Percentiles rank a stretch among this genome's conserved stretches.
Conservation (phyloP, 139 green algal genomes). For the Chlamydomonas sp. region DNA sequence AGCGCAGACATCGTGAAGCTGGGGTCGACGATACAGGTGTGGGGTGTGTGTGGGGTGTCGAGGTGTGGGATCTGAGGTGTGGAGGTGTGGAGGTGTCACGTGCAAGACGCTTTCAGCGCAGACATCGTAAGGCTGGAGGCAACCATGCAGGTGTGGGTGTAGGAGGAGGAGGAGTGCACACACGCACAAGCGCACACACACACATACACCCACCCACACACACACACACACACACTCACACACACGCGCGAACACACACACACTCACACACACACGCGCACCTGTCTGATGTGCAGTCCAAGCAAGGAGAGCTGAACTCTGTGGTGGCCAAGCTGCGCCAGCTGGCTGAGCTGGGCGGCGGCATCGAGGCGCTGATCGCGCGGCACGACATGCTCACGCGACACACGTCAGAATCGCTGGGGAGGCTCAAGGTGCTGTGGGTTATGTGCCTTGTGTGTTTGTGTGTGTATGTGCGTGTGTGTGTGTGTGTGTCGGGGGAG, state of each 20-base stretch:
- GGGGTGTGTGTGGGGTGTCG: no score
- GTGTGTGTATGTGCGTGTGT: no score
- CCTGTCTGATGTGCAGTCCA: background rate
- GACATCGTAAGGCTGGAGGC: no score
- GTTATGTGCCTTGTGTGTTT: no score
- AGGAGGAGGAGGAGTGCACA: background rate
- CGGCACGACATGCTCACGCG: background rate
- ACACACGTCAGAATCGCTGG: background rate
- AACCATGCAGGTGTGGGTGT: background rate
- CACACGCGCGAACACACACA: no score
- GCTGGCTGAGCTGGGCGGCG: background rate
- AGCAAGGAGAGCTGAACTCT: background rate
- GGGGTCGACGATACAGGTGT: no score
- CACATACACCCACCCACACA: background rate
- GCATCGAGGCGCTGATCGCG: background rate
- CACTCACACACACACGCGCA: background rate
- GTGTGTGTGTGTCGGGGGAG: no score
- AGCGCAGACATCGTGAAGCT: no score
- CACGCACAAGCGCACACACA: background rate
- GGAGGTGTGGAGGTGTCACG: no score
- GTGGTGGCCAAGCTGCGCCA: background rate
- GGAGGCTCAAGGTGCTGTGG: constrained; percentile 4
- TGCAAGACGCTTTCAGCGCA: no score
- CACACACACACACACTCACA: background rate
- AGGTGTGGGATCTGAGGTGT: no score